Percentiles rank a stretch among this genome's conserved stretches.
Conservation (phyloP, 129 eudicot species). For the Lactuca saligna region DNA sequence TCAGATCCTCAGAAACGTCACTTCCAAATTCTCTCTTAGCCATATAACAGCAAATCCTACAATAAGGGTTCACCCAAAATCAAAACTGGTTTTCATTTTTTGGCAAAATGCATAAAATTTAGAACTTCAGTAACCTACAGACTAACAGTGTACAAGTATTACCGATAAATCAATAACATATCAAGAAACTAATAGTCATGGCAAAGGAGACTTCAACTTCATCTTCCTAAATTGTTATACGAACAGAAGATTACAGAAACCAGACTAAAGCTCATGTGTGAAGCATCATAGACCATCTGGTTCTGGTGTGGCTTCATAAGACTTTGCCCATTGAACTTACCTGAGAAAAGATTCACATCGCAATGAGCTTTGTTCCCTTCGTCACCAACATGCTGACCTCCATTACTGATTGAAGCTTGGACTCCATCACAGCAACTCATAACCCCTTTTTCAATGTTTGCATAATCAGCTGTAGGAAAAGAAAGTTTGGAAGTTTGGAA, state of each 20-base stretch:
- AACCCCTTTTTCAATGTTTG: slow-evolving; percentile 9
- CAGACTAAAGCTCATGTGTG: background rate
- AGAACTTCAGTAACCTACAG: background rate
- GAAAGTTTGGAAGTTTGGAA: slow-evolving; percentile 16
- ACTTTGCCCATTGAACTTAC: background rate
- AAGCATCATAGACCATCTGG: background rate
- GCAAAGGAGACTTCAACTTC: background rate
- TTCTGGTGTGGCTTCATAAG: background rate
- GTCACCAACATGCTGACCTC: background rate
- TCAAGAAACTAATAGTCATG: no score
- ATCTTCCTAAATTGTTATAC: background rate
- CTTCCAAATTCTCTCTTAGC: slow-evolving; percentile 51
- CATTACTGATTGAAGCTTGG: background rate
- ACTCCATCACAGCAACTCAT: background rate
- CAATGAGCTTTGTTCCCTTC: slow-evolving; percentile 4
- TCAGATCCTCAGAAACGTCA: slow-evolving; percentile 54
- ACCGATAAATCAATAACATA: background rate
- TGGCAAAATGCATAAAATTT: background rate
- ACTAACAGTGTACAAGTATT: background rate
- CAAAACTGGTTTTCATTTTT: slow-evolving; percentile 3
- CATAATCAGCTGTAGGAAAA: slow-evolving; percentile 29
- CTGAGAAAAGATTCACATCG: background rate
- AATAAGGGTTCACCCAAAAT: slow-evolving; percentile 26
- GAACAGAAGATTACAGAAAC: background rate
- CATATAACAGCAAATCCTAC: slow-evolving; percentile 43